These are phyloP conservation scores for Euryodendron excelsum DNA, from an alignment of 148 eudicot species.

Conservation along the genomic window DNA sequence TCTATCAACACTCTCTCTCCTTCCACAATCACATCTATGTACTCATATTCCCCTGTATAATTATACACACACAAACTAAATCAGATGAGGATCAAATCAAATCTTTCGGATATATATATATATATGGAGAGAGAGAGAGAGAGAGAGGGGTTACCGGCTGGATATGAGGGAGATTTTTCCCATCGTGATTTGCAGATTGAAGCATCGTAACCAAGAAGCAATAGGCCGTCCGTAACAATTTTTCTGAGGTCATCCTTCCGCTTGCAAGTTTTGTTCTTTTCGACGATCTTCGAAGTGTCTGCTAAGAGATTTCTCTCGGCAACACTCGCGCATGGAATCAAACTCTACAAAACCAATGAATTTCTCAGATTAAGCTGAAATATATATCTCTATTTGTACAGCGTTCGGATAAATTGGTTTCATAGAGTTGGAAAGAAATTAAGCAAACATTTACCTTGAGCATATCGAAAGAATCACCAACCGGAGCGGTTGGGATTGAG, in stretches of 20 bases:
- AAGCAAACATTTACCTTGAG: conserved; percentile 39
- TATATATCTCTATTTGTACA: no score
- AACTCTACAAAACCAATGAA: conserved; percentile 30
- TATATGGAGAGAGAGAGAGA: neutral
- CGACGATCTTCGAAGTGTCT: conserved; percentile 54
- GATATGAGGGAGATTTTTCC: conserved; percentile 52
- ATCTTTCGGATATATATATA: neutral
- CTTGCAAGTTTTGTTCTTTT: conserved; percentile 47
- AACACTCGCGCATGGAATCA: conserved; percentile 49
- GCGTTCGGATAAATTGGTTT: no score
- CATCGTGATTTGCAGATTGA: conserved; percentile 65
- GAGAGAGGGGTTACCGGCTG: conserved; percentile 41
- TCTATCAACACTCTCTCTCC: conserved; percentile 48
- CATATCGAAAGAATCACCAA: conserved; percentile 37
- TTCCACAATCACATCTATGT: conserved; percentile 36
- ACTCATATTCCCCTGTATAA: conserved; percentile 38
- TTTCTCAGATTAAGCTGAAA: neutral
- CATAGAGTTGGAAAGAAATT: neutral
- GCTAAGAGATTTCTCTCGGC: conserved; percentile 60
- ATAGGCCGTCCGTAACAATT: conserved; percentile 39
- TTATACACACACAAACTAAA: neutral
- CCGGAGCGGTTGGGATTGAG: conserved; percentile 20
- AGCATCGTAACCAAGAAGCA: conserved; percentile 44
- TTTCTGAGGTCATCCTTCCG: conserved; percentile 50
- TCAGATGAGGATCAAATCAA: neutral